Evolutionary conservation across 306 rosid species (phyloP).

Genomic region (Rosa lucieae): DNA sequence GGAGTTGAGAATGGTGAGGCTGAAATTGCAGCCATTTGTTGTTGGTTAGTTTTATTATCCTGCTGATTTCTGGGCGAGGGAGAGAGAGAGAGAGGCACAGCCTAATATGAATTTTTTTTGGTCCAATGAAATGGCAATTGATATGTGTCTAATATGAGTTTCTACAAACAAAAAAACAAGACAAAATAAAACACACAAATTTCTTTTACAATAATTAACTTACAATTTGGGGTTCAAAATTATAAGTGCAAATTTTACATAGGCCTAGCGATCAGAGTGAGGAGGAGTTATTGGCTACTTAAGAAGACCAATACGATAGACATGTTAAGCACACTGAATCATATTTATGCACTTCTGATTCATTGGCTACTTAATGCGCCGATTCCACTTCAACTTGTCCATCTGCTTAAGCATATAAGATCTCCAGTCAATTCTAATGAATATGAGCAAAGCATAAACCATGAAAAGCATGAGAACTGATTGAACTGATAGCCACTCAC

Average conservation of each 20-base stretch:
- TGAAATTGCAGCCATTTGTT: background rate
- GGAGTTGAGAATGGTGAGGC: background rate
- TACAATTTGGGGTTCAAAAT: background rate
- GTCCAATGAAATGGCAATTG: background rate
- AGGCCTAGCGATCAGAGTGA: background rate
- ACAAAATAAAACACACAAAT: background rate
- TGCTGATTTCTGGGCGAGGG: background rate
- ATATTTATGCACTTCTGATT: background rate
- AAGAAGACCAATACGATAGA: background rate
- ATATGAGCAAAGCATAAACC: conserved; percentile 2
- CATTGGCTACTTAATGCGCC: conserved; percentile 14
- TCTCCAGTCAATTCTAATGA: conserved; percentile 5
- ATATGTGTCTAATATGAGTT: background rate
- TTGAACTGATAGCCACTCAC: conserved; percentile 38
- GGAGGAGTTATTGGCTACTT: background rate
- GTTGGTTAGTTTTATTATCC: background rate
- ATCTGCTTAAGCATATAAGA: conserved; percentile 48
- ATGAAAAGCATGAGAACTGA: background rate
- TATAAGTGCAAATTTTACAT: background rate
- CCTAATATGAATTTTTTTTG: background rate
- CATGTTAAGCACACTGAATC: background rate
- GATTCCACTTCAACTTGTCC: conserved; percentile 74
- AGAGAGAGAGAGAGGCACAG: background rate
- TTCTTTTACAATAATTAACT: background rate
- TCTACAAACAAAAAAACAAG: background rate